phyloP scores from a whole-genome alignment of 139 green algal species.

The Picochlorum costavermella region DNA sequence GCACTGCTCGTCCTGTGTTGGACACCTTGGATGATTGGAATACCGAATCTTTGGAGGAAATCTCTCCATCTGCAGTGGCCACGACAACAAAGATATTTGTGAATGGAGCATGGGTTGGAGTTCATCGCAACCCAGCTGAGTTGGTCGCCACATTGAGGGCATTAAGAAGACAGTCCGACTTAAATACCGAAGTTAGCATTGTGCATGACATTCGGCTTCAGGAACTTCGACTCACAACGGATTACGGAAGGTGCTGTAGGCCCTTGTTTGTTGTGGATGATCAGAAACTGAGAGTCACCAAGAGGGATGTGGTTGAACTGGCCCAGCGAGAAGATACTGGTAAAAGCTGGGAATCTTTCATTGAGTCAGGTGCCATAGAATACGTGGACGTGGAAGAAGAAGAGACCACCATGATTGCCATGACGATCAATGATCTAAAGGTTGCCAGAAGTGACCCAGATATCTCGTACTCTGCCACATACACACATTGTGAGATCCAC shows the following conservation, averaged over 20 bases:
- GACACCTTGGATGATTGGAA: slow-evolving; percentile 76
- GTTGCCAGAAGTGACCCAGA: slow-evolving; percentile 28
- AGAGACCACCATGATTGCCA: slow-evolving; percentile 98
- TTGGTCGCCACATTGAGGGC: slow-evolving; percentile 68
- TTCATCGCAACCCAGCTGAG: slow-evolving; percentile 60
- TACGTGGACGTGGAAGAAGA: slow-evolving; percentile 84
- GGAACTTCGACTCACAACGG: slow-evolving; percentile 81
- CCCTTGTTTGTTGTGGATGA: slow-evolving; percentile 92
- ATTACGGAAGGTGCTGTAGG: slow-evolving; percentile 73
- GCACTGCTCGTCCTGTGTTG: slow-evolving; percentile 50
- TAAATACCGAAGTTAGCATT: slow-evolving; percentile 70
- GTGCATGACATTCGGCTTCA: slow-evolving; percentile 79
- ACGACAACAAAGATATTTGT: slow-evolving; percentile 76
- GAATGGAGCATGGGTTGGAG: slow-evolving; percentile 68
- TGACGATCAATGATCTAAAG: slow-evolving; percentile 74
- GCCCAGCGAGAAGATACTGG: slow-evolving; percentile 27
- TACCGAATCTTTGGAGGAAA: slow-evolving; percentile 72
- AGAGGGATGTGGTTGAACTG: slow-evolving; percentile 63
- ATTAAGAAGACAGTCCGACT: slow-evolving; percentile 62
- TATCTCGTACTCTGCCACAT: slow-evolving; percentile 56
- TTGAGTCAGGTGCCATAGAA: slow-evolving; percentile 62
- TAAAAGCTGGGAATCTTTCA: slow-evolving; percentile 49
- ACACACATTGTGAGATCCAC: slow-evolving; percentile 99
- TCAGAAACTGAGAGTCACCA: slow-evolving; percentile 73
- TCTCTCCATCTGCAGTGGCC: slow-evolving; percentile 53